A percentile compares a stretch with the other conserved stretches of the same genome.
Evolutionary conservation across 2,329 filamentous ascomycete species (phyloP).

Genomic region (Colletotrichum euphorbiae): DNA sequence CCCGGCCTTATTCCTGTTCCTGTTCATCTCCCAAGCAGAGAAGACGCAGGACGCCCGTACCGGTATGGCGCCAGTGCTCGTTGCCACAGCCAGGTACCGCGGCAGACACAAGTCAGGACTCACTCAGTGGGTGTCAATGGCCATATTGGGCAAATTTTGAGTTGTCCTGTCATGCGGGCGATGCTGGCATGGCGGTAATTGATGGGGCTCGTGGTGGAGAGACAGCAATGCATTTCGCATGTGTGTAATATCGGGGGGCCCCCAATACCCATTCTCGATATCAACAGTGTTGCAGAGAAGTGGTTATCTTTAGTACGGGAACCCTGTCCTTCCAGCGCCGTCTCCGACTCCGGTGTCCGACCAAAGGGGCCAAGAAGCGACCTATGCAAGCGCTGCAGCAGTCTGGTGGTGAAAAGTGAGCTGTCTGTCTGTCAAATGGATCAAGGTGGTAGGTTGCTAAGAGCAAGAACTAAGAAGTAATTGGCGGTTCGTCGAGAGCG

Average conservation of each 20-base stretch:
- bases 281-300: conserved; percentile 17
- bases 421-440: conserved; percentile 4
- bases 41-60: conserved; percentile 27
- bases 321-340: conserved; percentile 22
- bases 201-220: conserved; percentile 30
- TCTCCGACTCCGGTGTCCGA: conserved; percentile 20
- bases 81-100: conserved; percentile 18
- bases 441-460: neutral
- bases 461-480: neutral
- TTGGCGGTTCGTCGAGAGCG: neutral
- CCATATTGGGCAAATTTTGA: conserved; percentile 17
- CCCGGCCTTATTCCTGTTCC: conserved; percentile 20
- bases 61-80: conserved; percentile 26
- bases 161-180: conserved; percentile 12
- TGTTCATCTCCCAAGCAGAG: conserved; percentile 27
- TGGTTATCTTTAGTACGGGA: conserved; percentile 28
- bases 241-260: conserved; percentile 32
- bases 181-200: conserved; percentile 13
- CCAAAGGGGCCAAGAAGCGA: conserved; percentile 6
- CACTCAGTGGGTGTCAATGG: conserved; percentile 4
- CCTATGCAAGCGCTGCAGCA: conserved; percentile 16
- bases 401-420: conserved; percentile 19
- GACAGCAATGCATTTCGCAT: conserved; percentile 25
- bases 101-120: conserved; percentile 35
- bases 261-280: conserved; percentile 26